Conservation (phyloP, 306 rosid species). For the Senna siamea region DNA sequence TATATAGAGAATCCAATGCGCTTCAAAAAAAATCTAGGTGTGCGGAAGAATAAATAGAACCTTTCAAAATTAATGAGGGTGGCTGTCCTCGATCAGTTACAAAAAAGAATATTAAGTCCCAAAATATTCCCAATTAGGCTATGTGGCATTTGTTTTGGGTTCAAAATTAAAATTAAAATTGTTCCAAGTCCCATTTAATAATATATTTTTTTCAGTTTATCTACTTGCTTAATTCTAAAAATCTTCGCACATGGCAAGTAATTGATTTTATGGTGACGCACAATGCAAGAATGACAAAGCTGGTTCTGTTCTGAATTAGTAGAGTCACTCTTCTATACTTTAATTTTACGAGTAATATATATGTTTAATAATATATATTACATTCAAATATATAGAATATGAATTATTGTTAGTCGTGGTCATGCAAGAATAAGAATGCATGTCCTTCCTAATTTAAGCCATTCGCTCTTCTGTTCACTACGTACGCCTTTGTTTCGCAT, state of each 20-base stretch:
- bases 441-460: slow-evolving; percentile 3
- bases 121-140: slow-evolving; percentile 34
- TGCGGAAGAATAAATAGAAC: slow-evolving; percentile 20
- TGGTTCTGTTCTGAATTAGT: neutral
- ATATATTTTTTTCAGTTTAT: neutral
- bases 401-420: neutral
- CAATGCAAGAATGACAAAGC: neutral
- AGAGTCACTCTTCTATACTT: neutral
- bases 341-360: neutral
- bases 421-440: slow-evolving; percentile 22
- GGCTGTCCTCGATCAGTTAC: slow-evolving; percentile 8
- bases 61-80: neutral
- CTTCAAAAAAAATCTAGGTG: slow-evolving; percentile 27
- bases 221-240: neutral
- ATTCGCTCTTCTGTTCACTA: neutral
- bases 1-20: slow-evolving; percentile 42
- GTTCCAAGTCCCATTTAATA: neutral
- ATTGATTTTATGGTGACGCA: neutral
- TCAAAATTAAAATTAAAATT: too few relatives aligned
- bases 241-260: slow-evolving; percentile 34
- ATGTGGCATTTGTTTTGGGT: slow-evolving; percentile 12
- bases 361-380: neutral
- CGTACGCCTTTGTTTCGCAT: slow-evolving; percentile 26
- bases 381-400: neutral
- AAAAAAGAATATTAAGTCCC: slow-evolving; percentile 9